These are phyloP conservation scores for Jatropha curcas DNA, from an alignment of 345 rosid genomes.

Conservation along the genomic window DNA sequence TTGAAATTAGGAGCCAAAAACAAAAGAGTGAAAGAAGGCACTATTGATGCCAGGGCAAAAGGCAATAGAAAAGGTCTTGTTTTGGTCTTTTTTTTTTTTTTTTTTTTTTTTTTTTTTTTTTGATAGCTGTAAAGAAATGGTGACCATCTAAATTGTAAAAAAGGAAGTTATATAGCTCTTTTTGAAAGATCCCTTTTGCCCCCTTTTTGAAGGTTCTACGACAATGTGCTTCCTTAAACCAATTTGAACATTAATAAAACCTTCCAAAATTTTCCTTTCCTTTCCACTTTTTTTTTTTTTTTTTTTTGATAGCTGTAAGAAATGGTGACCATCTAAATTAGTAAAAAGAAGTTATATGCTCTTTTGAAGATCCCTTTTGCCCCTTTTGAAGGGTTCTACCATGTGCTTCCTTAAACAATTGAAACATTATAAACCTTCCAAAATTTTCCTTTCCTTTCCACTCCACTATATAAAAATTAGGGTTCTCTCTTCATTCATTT, in stretches of 20 bases:
- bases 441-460: slow-evolving; percentile 1
- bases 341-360: not conserved
- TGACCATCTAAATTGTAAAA: slow-evolving; percentile 26
- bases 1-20: not conserved
- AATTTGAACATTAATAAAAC: too few relatives aligned
- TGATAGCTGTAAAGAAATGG: slow-evolving; percentile 29
- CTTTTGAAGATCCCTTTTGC: slow-evolving; percentile 14
- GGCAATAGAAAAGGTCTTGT: not conserved
- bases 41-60: slow-evolving; percentile 5
- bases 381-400: slow-evolving; percentile 5
- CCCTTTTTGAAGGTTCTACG: too few relatives aligned
- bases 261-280: too few relatives aligned
- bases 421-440: slow-evolving; percentile 28
- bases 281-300: too few relatives aligned
- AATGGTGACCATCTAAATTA: slow-evolving; percentile 28
- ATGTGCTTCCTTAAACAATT: slow-evolving; percentile 9
- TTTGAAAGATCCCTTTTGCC: too few relatives aligned
- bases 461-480: slow-evolving; percentile 21
- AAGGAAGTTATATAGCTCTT: too few relatives aligned
- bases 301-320: slow-evolving; percentile 21
- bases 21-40: slow-evolving; percentile 2
- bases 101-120: too few relatives aligned
- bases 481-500: not conserved
- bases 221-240: too few relatives aligned
- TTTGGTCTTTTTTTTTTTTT: too few relatives aligned